Conservation (phyloP, 208 protist species). For the Trypanosoma cruzi region DNA sequence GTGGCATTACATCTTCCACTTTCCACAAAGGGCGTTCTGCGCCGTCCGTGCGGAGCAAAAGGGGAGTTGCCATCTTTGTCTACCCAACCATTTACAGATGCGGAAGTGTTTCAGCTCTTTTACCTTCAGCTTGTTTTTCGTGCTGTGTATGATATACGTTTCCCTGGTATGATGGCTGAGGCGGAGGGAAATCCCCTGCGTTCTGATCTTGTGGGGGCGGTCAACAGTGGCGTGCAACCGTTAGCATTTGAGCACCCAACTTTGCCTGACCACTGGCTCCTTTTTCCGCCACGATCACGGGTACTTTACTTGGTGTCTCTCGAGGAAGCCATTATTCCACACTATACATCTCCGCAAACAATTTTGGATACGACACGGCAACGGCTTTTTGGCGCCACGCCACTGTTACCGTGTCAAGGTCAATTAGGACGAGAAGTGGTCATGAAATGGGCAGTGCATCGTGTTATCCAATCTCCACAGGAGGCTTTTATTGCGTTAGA, state of each 20-base stretch:
- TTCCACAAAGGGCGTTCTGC: constrained; percentile 33
- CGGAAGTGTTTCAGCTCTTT: constrained; percentile 86
- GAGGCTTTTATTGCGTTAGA: constrained; percentile 41
- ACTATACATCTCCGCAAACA: constrained; percentile 41
- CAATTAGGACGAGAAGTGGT: constrained; percentile 37
- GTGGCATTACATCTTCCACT: constrained; percentile 33
- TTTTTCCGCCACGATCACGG: constrained; percentile 61
- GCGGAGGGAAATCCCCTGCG: constrained; percentile 33
- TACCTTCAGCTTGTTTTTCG: constrained; percentile 86
- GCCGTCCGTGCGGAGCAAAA: not conserved
- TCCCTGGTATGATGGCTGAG: constrained; percentile 37
- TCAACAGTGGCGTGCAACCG: constrained; percentile 31
- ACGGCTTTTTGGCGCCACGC: constrained; percentile 53
- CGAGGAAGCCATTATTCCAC: constrained; percentile 63
- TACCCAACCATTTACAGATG: constrained; percentile 72
- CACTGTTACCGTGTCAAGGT: constrained; percentile 44
- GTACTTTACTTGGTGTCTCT: constrained; percentile 56
- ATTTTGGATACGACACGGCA: constrained; percentile 39
- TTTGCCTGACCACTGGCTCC: constrained; percentile 35
- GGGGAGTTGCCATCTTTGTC: constrained; percentile 31
- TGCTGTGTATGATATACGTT: constrained; percentile 72
- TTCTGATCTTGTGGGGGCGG: constrained; percentile 50
- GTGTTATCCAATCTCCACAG: constrained; percentile 40
- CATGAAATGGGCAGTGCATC: constrained; percentile 52
- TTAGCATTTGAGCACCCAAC: constrained; percentile 71